Conservation (phyloP, 352 stramenopile species). For the Poterioochromonas sp. region DNA sequence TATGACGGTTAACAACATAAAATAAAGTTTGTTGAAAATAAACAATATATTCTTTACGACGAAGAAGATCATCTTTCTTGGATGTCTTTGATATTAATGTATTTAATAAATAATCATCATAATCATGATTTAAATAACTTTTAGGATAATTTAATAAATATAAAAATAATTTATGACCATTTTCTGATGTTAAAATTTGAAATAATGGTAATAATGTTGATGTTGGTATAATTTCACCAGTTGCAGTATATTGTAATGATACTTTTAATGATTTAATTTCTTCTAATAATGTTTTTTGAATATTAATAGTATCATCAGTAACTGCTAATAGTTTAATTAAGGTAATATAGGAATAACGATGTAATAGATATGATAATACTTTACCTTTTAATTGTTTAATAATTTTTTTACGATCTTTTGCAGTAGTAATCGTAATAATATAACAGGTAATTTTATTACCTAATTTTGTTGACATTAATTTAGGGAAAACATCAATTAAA, state of each 20-base stretch:
- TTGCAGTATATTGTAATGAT: conserved; percentile 19
- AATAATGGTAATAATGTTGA: conserved; percentile 46
- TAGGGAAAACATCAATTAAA: conserved; percentile 1
- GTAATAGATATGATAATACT: conserved; percentile 50
- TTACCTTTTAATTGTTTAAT: conserved; percentile 62
- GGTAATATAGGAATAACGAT: conserved; percentile 57
- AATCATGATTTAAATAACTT: conserved; percentile 33
- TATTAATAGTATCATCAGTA: conserved; percentile 61
- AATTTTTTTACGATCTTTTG: conserved; percentile 60
- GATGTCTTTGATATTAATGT: conserved; percentile 49
- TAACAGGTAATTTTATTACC: neutral
- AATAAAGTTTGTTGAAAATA: conserved; percentile 51
- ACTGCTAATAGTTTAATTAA: conserved; percentile 55
- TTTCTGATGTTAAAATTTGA: conserved; percentile 51
- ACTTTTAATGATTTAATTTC: conserved; percentile 44
- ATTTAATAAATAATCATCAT: conserved; percentile 45
- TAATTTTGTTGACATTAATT: conserved; percentile 24
- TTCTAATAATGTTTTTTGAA: conserved; percentile 62
- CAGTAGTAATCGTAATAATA: conserved; percentile 48
- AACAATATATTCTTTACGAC: conserved; percentile 52
- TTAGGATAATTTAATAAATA: conserved; percentile 49
- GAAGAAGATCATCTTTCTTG: conserved; percentile 55
- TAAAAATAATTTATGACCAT: conserved; percentile 55
- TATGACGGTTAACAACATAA: conserved; percentile 49
- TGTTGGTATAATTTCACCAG: conserved; percentile 39